These are phyloP conservation scores for Cardamine occulta DNA, from an alignment of 345 rosid species.

Conservation along the genomic window DNA sequence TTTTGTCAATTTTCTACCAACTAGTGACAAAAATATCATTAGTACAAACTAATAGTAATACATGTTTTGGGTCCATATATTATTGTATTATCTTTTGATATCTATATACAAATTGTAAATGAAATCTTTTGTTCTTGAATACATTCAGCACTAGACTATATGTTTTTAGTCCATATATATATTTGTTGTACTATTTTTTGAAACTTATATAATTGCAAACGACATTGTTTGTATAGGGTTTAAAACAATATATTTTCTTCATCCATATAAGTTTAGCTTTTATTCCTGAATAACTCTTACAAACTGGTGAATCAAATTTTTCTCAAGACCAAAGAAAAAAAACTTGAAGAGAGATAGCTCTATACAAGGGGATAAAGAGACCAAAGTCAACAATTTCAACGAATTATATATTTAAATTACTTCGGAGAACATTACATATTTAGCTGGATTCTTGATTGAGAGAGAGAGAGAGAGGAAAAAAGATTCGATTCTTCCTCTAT, in stretches of 20 bases:
- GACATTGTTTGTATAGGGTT: background rate
- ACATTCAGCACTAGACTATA: background rate
- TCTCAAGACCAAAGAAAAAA: background rate
- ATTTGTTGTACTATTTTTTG: too few species aligned
- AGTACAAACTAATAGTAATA: background rate
- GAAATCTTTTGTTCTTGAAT: background rate
- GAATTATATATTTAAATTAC: conserved; percentile 20
- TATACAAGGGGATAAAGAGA: conserved; percentile 33
- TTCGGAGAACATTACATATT: background rate
- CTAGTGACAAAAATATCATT: background rate
- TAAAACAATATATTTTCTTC: background rate
- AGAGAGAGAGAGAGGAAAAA: background rate
- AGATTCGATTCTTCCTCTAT: conserved; percentile 28
- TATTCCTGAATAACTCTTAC: conserved; percentile 17
- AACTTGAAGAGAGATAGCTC: conserved; percentile 29
- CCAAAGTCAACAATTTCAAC: conserved; percentile 30
- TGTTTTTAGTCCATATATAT: too few species aligned
- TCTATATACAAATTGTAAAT: background rate
- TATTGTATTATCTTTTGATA: background rate
- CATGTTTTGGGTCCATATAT: background rate
- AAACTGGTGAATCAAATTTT: conserved; percentile 24
- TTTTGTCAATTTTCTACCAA: background rate
- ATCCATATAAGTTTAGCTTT: background rate
- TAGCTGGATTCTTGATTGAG: conserved; percentile 20
- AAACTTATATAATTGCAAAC: too few species aligned